Conservation (phyloP, 1,284 basidiomycete genomes). For the Wallemia hederae region DNA sequence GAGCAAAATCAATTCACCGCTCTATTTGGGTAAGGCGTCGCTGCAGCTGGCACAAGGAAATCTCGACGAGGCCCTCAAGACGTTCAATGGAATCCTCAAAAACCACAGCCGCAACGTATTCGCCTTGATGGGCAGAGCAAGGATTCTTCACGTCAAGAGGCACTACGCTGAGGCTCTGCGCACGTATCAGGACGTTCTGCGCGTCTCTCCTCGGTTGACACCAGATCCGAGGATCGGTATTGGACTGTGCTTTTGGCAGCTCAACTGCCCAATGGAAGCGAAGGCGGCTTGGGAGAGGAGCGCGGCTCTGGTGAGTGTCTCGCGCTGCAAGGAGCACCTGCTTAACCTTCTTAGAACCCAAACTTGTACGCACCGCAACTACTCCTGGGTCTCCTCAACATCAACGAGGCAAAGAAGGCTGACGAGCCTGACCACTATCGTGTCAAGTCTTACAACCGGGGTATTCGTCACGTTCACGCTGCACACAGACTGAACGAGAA, state of each 20-base stretch:
- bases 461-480: constrained; percentile 35
- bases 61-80: constrained; percentile 42
- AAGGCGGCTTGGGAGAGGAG: constrained; percentile 63
- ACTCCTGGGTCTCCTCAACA: constrained; percentile 47
- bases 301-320: constrained; percentile 37
- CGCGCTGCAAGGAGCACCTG: neutral
- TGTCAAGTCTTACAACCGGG: constrained; percentile 23
- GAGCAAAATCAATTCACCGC: neutral
- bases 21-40: constrained; percentile 26
- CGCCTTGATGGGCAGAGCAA: constrained; percentile 51
- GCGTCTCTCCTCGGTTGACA: constrained; percentile 37
- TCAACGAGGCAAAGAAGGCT: constrained; percentile 47
- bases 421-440: constrained; percentile 29
- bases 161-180: constrained; percentile 48
- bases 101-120: constrained; percentile 53
- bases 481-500: constrained; percentile 48
- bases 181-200: constrained; percentile 52
- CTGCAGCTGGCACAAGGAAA: constrained; percentile 48
- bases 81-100: constrained; percentile 51
- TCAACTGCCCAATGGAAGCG: constrained; percentile 49
- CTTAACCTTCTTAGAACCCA: constrained; percentile 27
- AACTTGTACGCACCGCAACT: constrained; percentile 41
- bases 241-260: constrained; percentile 62
- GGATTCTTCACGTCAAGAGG: constrained; percentile 48
- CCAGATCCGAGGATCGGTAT: constrained; percentile 83